Evolutionary conservation across 306 rosid genomes (phyloP).

Genomic region (Sesbania bispinosa): DNA sequence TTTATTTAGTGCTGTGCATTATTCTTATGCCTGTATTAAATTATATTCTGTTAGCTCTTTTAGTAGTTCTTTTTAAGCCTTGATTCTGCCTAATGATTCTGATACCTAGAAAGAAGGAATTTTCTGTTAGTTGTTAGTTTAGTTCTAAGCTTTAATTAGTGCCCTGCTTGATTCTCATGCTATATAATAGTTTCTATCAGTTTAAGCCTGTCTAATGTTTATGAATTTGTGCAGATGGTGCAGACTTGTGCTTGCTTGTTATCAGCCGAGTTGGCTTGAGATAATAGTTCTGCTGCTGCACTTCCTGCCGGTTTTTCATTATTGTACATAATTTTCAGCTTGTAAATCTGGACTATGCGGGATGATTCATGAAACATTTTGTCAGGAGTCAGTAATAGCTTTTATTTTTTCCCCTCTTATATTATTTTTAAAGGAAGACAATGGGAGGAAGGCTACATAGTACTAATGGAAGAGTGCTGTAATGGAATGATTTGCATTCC

Average conservation of each 20-base stretch:
- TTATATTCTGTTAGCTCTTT: not conserved
- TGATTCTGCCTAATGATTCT: constrained; percentile 7
- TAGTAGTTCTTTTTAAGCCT: not conserved
- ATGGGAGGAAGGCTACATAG: constrained; percentile 20
- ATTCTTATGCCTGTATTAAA: not conserved
- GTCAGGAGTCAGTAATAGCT: constrained; percentile 25
- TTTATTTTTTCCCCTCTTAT: not conserved
- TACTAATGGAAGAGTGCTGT: constrained; percentile 16
- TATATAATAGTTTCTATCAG: not conserved
- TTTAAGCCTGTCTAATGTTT: constrained; percentile 21
- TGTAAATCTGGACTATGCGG: constrained; percentile 42
- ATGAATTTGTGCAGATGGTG: constrained; percentile 48
- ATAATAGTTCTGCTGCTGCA: constrained; percentile 26
- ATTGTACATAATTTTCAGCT: constrained; percentile 51
- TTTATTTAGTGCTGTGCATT: not conserved
- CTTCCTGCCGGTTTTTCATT: constrained; percentile 25
- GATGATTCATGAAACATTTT: constrained; percentile 25
- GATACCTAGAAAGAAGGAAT: not conserved
- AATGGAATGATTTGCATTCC: constrained; percentile 12
- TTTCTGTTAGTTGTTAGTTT: not conserved
- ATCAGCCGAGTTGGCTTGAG: constrained; percentile 20
- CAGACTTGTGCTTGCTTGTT: constrained; percentile 20
- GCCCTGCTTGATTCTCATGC: not conserved
- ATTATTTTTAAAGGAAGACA: constrained; percentile 23
- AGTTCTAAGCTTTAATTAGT: not conserved